A percentile compares a stretch with the other conserved stretches of the same genome.
phyloP scores from a whole-genome alignment of 176 grass and related monocot genomes.

The Pharus latifolius region DNA sequence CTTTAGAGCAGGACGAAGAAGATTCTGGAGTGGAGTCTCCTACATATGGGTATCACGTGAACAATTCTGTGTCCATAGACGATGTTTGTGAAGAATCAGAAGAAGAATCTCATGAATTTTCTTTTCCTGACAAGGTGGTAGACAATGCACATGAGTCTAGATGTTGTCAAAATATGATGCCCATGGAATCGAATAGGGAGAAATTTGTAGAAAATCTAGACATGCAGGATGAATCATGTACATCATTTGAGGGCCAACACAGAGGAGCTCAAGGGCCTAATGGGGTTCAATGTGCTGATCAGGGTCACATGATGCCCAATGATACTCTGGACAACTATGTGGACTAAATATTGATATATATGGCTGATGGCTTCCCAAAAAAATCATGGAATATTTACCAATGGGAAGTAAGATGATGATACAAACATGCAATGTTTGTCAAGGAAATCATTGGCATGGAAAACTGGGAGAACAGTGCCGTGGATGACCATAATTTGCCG shows the following conservation, averaged over 20 bases:
- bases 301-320: background rate
- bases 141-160: background rate
- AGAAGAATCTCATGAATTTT: background rate
- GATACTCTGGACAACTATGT: background rate
- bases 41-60: background rate
- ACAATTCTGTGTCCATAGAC: conserved; percentile 1
- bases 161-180: background rate
- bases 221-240: conserved; percentile 18
- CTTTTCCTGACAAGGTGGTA: background rate
- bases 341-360: background rate
- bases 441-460: conserved; percentile 27
- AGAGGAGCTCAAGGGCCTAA: no score
- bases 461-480: background rate
- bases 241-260: conserved; percentile 3
- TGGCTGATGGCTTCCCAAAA: background rate
- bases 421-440: conserved; percentile 11
- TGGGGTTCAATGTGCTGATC: background rate
- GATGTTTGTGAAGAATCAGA: conserved; percentile 31
- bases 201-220: background rate
- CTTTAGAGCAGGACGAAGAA: conserved; percentile 22
- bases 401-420: conserved; percentile 15
- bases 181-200: background rate
- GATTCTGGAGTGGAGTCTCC: conserved; percentile 40
- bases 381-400: conserved; percentile 18
- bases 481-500: background rate